phyloP scores from a whole-genome alignment of 1,139 yeast genomes.

The Sugiyamaella sp. region DNA sequence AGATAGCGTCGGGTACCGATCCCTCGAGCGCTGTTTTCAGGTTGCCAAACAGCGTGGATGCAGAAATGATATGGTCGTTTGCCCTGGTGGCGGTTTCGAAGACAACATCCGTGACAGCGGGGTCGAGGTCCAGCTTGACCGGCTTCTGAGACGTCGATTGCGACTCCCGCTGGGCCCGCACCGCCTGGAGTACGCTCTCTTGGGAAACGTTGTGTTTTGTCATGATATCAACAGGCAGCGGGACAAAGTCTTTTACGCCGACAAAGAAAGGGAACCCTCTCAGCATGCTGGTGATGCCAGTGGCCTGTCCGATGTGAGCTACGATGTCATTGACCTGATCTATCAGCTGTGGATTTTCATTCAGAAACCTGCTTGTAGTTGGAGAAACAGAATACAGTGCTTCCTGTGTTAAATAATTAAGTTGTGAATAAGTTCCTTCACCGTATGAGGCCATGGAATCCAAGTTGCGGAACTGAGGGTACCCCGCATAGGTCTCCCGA shows the following conservation, averaged over 20 bases:
- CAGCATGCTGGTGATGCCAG: conserved; percentile 68
- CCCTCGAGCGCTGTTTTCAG: conserved; percentile 43
- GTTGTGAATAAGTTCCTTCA: conserved; percentile 77
- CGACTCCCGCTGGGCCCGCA: background rate
- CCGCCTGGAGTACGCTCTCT: conserved; percentile 50
- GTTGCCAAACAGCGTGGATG: conserved; percentile 55
- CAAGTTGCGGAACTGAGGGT: conserved; percentile 52
- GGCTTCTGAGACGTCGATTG: background rate
- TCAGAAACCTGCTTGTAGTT: conserved; percentile 55
- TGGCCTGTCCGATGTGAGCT: conserved; percentile 85
- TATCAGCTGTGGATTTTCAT: conserved; percentile 49
- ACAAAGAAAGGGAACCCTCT: conserved; percentile 67
- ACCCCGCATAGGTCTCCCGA: conserved; percentile 52
- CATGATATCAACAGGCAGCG: conserved; percentile 65
- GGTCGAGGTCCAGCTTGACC: conserved; percentile 2
- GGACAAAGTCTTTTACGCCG: conserved; percentile 49
- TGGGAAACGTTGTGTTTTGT: conserved; percentile 60
- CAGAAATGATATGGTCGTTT: conserved; percentile 77
- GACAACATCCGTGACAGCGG: conserved; percentile 58
- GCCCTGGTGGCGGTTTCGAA: conserved; percentile 75
- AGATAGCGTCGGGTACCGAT: conserved; percentile 63
- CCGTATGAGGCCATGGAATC: conserved; percentile 76
- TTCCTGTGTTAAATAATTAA: conserved; percentile 69
- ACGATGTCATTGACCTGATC: conserved; percentile 56
- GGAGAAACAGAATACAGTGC: conserved; percentile 64